Percentiles rank a stretch among this genome's conserved stretches.
Conservation (phyloP, 1,284 basidiomycete genomes). For the Garcileccinum viscosum region DNA sequence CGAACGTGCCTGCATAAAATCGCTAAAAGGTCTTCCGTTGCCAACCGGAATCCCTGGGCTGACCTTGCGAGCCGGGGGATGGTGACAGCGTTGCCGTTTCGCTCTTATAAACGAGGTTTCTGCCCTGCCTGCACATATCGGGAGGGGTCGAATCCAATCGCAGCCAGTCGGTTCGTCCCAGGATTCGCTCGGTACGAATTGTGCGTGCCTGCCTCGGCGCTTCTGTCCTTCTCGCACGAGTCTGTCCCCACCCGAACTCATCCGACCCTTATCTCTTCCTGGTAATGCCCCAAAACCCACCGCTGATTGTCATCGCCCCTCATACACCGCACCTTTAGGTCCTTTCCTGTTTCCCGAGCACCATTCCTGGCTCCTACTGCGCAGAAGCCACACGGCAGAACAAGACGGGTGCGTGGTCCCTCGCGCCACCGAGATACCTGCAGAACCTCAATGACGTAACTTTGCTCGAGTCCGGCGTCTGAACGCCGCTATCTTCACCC, state of each 20-base stretch:
- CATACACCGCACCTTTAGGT: neutral
- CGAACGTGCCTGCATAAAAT: conserved; percentile 43
- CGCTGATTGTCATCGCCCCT: neutral
- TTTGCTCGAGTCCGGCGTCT: neutral
- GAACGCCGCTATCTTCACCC: neutral
- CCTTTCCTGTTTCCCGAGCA: neutral
- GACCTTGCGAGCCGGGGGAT: conserved; percentile 17
- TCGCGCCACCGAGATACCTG: neutral
- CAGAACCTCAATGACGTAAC: conserved; percentile 2
- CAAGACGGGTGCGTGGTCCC: neutral
- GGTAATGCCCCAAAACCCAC: neutral
- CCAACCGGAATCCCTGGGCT: conserved; percentile 14
- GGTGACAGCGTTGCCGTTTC: conserved; percentile 20
- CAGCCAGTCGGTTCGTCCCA: conserved; percentile 22
- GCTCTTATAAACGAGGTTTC: conserved; percentile 42
- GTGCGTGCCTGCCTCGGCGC: conserved; percentile 14
- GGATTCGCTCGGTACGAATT: conserved; percentile 30
- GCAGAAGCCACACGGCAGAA: conserved; percentile 19
- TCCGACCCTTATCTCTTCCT: conserved; percentile 22
- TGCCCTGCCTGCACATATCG: conserved; percentile 37
- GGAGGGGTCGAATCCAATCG: conserved; percentile 19
- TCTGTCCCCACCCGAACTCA: conserved; percentile 20
- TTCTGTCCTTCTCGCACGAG: conserved; percentile 13
- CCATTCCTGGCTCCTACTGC: conserved; percentile 13
- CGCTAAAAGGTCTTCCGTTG: conserved; percentile 9